Base-by-base conservation (phyloP, 345 rosid genomes). In the Arabidopsis suecica region DNA sequence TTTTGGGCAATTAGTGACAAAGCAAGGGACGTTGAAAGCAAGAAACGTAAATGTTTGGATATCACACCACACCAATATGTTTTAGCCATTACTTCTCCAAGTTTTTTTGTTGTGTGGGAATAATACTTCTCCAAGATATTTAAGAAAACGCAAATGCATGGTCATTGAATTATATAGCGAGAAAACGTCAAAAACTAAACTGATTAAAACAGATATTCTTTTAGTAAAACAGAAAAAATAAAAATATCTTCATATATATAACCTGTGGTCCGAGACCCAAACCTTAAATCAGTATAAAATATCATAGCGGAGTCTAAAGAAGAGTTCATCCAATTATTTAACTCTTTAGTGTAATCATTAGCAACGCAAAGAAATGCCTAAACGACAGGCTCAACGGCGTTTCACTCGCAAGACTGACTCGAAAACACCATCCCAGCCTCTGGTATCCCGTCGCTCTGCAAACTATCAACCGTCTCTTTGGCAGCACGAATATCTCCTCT, bases 381-480 rank as follows among this genome's bases (percentile, higher is more conserved):
- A 49, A 20, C 58, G 7, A 34, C 58, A 65, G 44, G 34, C 12
- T 65, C 44, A 18, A 32, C 44, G 25, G 40, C 30, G 28, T 25
- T 68, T 54, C 11, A 37, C 49, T 37, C 6, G 7, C 5, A 40
- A 51, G 37, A 38, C 50, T 53, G 38, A 5, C 28, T 48, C 45
- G 61, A 23, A 50, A 48, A 48, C 61, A 48, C 50, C 30, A 25
- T 25, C 62, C 45, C 69, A 64, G 44, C 55, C 56, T 62, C 69
- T 64, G 53, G 75, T 10, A 25, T 12, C 36, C 48, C 71, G 77
- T 30, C 71, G 71, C 70, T 55, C 87, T 23, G 87, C 72, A 62
- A 69, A 82, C 55, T 82, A 78, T 48, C 65, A 41, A n/a, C 82
- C 82, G 7, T 14, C 82, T 16, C 75, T 75, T 16, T 82, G 84